These are phyloP conservation scores for Suhomyces bolitotheri DNA, from an alignment of 1,139 yeast genomes.

Conservation along the genomic window DNA sequence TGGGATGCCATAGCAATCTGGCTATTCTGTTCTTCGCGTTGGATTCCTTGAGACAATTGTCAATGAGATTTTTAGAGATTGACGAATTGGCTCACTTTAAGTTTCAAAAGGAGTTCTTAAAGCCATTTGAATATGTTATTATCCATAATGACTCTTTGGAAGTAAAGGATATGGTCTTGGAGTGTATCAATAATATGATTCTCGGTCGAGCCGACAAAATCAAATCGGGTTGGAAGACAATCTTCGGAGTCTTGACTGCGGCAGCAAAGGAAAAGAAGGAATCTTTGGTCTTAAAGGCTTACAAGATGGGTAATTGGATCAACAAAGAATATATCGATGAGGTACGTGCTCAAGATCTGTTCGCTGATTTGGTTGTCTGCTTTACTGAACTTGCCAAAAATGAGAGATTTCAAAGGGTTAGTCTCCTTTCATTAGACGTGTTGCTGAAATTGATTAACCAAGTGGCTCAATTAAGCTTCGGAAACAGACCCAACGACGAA, in stretches of 20 bases:
- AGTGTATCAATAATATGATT: constrained; percentile 85
- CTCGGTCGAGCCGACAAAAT: constrained; percentile 72
- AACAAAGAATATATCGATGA: constrained; percentile 61
- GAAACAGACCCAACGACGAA: constrained; percentile 17
- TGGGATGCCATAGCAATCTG: constrained; percentile 76
- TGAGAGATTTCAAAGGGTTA: constrained; percentile 74
- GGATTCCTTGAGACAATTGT: constrained; percentile 89
- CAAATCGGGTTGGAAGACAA: constrained; percentile 93
- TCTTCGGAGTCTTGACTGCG: constrained; percentile 71
- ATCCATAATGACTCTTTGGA: constrained; percentile 64
- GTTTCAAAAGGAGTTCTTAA: constrained; percentile 90
- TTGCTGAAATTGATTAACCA: constrained; percentile 63
- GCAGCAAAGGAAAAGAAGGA: constrained; percentile 62
- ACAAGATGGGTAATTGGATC: constrained; percentile 62
- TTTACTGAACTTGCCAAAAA: constrained; percentile 83
- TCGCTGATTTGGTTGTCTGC: constrained; percentile 71
- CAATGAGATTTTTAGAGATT: constrained; percentile 87
- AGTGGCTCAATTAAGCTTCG: constrained; percentile 48
- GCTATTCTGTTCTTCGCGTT: constrained; percentile 86
- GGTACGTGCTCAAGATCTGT: constrained; percentile 73
- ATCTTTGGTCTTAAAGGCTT: constrained; percentile 61
- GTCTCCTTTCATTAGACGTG: constrained; percentile 80
- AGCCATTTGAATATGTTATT: constrained; percentile 85
- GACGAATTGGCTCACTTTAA: constrained; percentile 95
- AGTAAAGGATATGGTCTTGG: constrained; percentile 87